Evolutionary conservation across 1,284 basidiomycete genomes (phyloP).

Genomic region (Trametes pubescens): DNA sequence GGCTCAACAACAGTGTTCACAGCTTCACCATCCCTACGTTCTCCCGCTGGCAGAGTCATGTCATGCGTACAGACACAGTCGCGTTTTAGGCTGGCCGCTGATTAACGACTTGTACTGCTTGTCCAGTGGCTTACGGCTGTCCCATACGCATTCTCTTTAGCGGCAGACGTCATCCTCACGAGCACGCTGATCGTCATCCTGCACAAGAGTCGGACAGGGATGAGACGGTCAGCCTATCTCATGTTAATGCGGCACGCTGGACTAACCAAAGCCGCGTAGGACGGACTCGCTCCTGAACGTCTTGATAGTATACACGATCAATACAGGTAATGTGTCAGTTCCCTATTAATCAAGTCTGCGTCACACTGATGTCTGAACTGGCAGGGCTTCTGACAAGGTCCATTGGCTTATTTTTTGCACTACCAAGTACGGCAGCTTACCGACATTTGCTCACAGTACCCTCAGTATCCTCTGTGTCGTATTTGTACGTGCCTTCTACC

Average conservation of each 20-base stretch:
- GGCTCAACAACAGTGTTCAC: neutral
- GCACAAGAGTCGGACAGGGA: neutral
- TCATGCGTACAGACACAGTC: neutral
- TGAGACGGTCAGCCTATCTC: neutral
- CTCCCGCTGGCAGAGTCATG: neutral
- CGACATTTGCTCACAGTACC: neutral
- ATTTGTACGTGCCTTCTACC: neutral
- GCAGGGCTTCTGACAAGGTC: neutral
- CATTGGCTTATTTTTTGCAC: neutral
- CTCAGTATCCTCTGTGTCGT: neutral
- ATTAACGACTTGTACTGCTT: neutral
- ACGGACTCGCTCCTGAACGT: neutral
- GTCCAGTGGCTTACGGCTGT: neutral
- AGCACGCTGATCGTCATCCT: neutral
- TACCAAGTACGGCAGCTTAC: neutral
- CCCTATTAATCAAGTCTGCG: neutral
- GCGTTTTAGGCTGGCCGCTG: neutral
- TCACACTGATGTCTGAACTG: neutral
- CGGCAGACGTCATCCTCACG: neutral
- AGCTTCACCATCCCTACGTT: neutral
- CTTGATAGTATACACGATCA: neutral
- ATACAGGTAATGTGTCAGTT: neutral
- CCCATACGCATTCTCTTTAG: neutral
- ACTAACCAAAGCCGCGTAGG: neutral
- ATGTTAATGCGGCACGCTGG: neutral